Conservation (phyloP, 371 early-diverging fungal species). For the Haplosporangium sp. region DNA sequence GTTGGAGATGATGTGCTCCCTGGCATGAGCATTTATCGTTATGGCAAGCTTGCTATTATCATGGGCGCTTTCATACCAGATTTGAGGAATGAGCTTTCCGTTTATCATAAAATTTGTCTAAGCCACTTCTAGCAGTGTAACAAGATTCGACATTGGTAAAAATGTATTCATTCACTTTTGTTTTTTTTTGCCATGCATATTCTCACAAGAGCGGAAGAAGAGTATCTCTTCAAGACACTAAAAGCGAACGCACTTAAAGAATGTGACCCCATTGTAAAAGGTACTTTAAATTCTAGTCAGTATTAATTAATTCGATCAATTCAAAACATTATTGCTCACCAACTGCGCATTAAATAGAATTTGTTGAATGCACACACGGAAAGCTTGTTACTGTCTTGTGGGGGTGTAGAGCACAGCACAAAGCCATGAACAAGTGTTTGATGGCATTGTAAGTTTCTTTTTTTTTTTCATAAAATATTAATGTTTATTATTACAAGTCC, state of each 20-base stretch:
- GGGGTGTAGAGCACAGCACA: constrained; percentile 71
- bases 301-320: not conserved
- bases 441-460: constrained; percentile 64
- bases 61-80: too few species aligned
- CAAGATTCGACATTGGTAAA: too few species aligned
- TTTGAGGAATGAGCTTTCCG: too few species aligned
- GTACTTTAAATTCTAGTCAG: constrained; percentile 38
- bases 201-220: constrained; percentile 71
- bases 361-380: constrained; percentile 76
- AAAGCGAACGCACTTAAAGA: constrained; percentile 73
- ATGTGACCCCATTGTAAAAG: constrained; percentile 71
- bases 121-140: too few species aligned
- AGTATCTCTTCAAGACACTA: constrained; percentile 69
- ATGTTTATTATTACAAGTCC: not conserved
- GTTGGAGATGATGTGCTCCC: too few species aligned
- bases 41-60: too few species aligned
- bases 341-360: constrained; percentile 59
- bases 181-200: constrained; percentile 59
- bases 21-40: too few species aligned
- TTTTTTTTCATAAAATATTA: not conserved
- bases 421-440: constrained; percentile 79
- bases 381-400: constrained; percentile 75
- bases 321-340: not conserved
- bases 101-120: too few species aligned
- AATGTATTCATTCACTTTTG: too few species aligned